A percentile compares a stretch with the other conserved stretches of the same genome.
Evolutionary conservation across 495 filamentous ascomycete genomes (phyloP).

Genomic region (Penicillium diatomitis): DNA sequence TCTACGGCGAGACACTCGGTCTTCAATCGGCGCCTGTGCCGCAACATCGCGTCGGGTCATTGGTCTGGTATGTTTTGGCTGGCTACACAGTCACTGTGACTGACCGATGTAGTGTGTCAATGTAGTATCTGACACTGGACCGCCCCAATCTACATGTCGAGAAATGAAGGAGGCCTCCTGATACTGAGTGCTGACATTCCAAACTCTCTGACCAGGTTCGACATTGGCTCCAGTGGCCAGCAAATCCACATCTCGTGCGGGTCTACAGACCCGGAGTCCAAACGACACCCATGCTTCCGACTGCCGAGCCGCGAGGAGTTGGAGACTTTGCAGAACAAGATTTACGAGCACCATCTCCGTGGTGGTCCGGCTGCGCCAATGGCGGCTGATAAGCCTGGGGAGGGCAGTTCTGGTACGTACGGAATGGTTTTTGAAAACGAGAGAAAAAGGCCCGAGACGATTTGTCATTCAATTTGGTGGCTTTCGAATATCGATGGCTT

Average conservation of each 20-base stretch:
- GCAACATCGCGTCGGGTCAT: constrained; percentile 33
- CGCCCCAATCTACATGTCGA: too few relatives aligned
- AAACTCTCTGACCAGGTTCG: constrained; percentile 29
- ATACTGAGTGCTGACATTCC: too few relatives aligned
- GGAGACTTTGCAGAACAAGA: constrained; percentile 32
- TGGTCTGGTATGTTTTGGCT: constrained; percentile 37
- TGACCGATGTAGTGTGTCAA: not conserved
- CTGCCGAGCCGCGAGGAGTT: constrained; percentile 37
- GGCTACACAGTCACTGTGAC: not conserved
- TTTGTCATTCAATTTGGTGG: too few relatives aligned
- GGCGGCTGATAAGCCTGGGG: constrained; percentile 48
- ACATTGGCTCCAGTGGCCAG: constrained; percentile 47
- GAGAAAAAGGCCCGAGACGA: too few relatives aligned
- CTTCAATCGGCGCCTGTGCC: constrained; percentile 44
- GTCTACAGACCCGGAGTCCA: constrained; percentile 33
- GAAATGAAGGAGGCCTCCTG: too few relatives aligned
- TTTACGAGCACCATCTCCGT: constrained; percentile 45
- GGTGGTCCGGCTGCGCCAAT: constrained; percentile 41
- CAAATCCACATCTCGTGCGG: constrained; percentile 51
- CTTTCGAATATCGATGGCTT: too few relatives aligned
- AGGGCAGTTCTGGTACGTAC: constrained; percentile 36
- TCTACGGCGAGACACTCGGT: constrained; percentile 48
- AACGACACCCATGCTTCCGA: constrained; percentile 51
- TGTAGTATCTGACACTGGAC: not conserved
- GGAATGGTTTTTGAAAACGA: too few relatives aligned